These are phyloP conservation scores for Lotus japonicus DNA, from an alignment of 306 rosid species.

Conservation along the genomic window DNA sequence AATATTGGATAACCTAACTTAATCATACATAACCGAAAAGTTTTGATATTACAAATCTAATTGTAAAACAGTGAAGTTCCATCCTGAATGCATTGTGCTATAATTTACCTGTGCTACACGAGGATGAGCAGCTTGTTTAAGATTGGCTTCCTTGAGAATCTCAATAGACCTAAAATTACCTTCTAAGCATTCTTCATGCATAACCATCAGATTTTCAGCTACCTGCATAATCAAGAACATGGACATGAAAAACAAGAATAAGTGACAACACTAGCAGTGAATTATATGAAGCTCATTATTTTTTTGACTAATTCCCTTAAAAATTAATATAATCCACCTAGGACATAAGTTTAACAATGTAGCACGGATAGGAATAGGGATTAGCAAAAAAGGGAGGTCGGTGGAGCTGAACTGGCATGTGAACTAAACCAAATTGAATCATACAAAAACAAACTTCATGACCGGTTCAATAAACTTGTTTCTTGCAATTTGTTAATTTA, in stretches of 20 bases:
- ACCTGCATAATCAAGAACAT: slow-evolving; percentile 28
- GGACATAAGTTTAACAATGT: too few species aligned
- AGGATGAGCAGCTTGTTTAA: slow-evolving; percentile 29
- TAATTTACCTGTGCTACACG: slow-evolving; percentile 47
- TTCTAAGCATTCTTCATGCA: slow-evolving; percentile 61
- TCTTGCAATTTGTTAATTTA: too few species aligned
- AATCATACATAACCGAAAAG: too few species aligned
- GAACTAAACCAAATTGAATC: too few species aligned
- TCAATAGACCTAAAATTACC: slow-evolving; percentile 47
- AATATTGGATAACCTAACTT: too few species aligned
- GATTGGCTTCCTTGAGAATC: slow-evolving; percentile 38
- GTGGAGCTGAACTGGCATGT: too few species aligned
- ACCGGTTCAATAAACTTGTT: too few species aligned
- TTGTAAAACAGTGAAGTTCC: neutral
- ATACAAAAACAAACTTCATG: too few species aligned
- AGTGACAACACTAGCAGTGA: neutral
- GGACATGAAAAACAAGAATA: neutral
- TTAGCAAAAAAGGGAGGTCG: too few species aligned
- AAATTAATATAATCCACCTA: too few species aligned
- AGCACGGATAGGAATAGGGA: neutral
- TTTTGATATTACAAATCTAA: neutral
- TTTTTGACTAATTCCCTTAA: neutral
- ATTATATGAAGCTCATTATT: too few species aligned
- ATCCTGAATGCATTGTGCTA: neutral
- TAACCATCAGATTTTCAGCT: slow-evolving; percentile 45